These are phyloP conservation scores for Pseudogymnoascus sp. DNA, from an alignment of 2,329 filamentous ascomycete genomes.

Conservation along the genomic window DNA sequence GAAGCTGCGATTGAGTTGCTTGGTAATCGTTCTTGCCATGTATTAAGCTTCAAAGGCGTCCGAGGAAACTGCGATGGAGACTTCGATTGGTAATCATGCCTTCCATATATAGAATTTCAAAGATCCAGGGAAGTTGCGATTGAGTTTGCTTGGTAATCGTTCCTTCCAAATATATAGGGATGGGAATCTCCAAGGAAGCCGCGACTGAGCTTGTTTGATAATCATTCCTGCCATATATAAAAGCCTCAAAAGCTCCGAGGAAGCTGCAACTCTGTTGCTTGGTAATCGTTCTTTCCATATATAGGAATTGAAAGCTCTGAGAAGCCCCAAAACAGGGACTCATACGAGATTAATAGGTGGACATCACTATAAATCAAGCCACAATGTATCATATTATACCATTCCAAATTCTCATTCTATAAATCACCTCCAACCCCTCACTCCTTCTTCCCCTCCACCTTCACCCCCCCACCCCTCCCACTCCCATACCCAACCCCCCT, in stretches of 20 bases:
- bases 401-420: not conserved
- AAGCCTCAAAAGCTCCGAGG: no score
- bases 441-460: not conserved
- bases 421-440: not conserved
- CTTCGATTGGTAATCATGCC: no score
- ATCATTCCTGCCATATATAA: no score
- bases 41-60: not conserved
- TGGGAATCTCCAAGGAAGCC: not conserved
- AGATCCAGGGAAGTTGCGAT: not conserved
- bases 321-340: not conserved
- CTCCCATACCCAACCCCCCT: slow-evolving; percentile 4
- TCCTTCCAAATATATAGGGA: no score
- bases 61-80: no score
- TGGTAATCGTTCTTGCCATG: not conserved
- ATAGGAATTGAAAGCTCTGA: no score
- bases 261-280: no score
- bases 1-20: no score
- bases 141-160: no score
- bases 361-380: not conserved
- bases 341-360: not conserved
- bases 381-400: not conserved
- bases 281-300: no score
- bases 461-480: not conserved
- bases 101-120: no score
- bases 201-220: no score